Base-by-base conservation (phyloP, 129 eudicot genomes). In the Cynara cardunculus region DNA sequence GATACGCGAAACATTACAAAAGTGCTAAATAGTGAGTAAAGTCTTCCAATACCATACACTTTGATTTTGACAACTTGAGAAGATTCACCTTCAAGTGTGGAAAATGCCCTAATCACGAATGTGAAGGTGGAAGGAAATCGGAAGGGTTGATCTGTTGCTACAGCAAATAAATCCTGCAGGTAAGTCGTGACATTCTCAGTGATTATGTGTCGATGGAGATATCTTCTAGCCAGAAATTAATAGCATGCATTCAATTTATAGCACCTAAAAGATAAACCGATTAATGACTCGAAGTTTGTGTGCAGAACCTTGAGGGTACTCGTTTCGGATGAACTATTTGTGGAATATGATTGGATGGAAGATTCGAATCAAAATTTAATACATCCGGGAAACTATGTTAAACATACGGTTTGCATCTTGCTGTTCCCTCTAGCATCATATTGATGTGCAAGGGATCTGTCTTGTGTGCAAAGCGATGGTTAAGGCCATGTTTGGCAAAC, bases 91-190 rank as follows among this genome's bases (percentile, higher is more conserved):
- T 95, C 99, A 66, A 95, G 97, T 26, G 97, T 92, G 68, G 97
- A 92, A 86, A 95, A 92, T 82, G 99, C 99, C 84, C 92, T 90
- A n/a, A 95, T 39, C 76, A 95, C 88, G 86, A 92, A 95, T 2
- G 99, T 88, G 80, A 95, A 92, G 25, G 97, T 90, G 39, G 99
- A 89, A 74, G 99, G 99, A 77, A 95, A 92, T 61, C 97, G 91
- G 67, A 95, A 95, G 49, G 97, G 99, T 41, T 95, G 99, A 89
- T 95, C 99, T 35, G 89, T 78, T 69, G 99, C 99, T 82, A 95
- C 92, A 59, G 97, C 91, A 90, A 90, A 95, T 74, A 95, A 86
- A 86, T 95, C 99, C 99, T 92, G 97, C 86, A 83, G 76, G 76
- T 3, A 83, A 74, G 28, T 19, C 7, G 37, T 13, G 59, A 32